phyloP scores from a whole-genome alignment of 345 rosid species.

The Melaleuca quinquenervia region DNA sequence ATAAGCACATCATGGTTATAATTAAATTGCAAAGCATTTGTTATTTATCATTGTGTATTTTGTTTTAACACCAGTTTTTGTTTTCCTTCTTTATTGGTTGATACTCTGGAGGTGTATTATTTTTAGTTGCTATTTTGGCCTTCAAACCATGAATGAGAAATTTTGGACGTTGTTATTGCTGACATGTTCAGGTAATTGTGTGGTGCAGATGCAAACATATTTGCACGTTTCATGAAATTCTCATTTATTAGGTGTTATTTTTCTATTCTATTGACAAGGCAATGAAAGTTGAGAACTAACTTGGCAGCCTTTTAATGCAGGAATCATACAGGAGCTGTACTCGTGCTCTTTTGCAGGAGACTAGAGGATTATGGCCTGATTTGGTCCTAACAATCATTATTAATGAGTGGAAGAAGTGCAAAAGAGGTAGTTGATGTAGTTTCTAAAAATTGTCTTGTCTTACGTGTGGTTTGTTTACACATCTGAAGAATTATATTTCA shows the following conservation, averaged over 20 bases:
- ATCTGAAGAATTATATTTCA: not conserved
- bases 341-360: conserved; percentile 41
- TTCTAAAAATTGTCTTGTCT: not conserved
- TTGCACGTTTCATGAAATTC: not conserved
- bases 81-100: not conserved
- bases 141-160: not conserved
- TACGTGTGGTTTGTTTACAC: conserved; percentile 1
- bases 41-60: not conserved
- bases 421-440: conserved; percentile 48
- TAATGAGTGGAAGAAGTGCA: conserved; percentile 97
- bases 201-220: not conserved
- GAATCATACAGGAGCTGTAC: conserved; percentile 53
- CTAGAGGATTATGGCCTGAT: conserved; percentile 83
- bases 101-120: not conserved
- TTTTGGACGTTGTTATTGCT: not conserved
- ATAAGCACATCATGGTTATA: not conserved
- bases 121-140: not conserved
- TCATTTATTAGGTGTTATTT: not conserved
- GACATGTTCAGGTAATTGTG: not conserved
- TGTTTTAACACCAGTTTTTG: not conserved
- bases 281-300: not conserved
- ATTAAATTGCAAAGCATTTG: not conserved
- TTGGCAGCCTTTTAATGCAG: conserved; percentile 19
- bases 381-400: conserved; percentile 48
- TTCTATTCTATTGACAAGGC: not conserved